These are phyloP conservation scores for Phytomonas serpens DNA, from an alignment of 208 protist genomes.

Conservation along the genomic window DNA sequence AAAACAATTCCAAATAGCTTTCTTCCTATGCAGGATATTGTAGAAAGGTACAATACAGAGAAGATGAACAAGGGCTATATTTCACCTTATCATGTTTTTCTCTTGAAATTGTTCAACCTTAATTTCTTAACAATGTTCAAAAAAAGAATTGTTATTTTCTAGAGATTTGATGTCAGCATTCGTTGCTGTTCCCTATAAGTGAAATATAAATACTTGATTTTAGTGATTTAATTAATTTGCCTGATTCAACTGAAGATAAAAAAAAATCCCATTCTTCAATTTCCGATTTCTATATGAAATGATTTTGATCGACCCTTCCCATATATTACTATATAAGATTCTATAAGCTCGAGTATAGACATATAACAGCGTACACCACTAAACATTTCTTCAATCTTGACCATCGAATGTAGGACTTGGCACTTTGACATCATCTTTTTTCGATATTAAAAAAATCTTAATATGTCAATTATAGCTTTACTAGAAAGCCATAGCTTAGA, in stretches of 20 bases:
- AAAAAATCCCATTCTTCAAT: not conserved
- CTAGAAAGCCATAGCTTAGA: not conserved
- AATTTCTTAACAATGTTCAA: not conserved
- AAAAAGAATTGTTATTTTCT: not conserved
- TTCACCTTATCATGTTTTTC: constrained; percentile 91
- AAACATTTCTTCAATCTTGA: not conserved
- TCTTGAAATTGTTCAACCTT: constrained; percentile 44
- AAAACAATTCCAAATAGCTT: constrained; percentile 66
- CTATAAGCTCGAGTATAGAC: not conserved
- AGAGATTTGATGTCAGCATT: not conserved
- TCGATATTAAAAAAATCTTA: not conserved
- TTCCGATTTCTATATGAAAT: not conserved
- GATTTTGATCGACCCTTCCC: not conserved
- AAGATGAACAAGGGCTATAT: constrained; percentile 93
- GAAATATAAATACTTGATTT: not conserved
- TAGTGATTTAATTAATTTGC: not conserved
- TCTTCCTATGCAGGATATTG: constrained; percentile 46
- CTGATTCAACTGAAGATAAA: not conserved
- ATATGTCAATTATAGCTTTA: not conserved
- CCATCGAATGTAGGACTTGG: not conserved
- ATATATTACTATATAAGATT: not conserved
- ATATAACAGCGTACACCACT: not conserved
- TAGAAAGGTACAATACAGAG: constrained; percentile 73
- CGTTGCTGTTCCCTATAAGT: not conserved
- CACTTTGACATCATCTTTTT: not conserved